Base-by-base conservation (phyloP, 2,329 filamentous ascomycete species). In the Cephalotrichum gorgonifer region DNA sequence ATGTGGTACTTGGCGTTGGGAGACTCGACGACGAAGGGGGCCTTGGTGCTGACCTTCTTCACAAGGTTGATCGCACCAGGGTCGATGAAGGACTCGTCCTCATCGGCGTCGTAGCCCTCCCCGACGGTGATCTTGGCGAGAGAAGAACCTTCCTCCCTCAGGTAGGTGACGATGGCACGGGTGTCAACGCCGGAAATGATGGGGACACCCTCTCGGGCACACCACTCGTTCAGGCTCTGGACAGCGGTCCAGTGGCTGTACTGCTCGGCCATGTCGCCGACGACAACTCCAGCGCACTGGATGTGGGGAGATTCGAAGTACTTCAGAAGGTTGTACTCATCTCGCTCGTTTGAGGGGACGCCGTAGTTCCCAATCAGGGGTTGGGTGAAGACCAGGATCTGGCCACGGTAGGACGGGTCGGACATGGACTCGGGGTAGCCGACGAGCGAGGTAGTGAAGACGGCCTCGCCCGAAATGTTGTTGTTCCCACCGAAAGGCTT, bases 191-290 rank as follows among this genome's bases (percentile, higher is more conserved):
- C 93, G 41, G 90, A 91, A 65, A 97, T 96, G 63, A 89, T 90
- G 48, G 93, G 91, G 31, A 98, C 86, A 58, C 93, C 93, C 72
- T 97, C 93, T 52, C 91, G 85, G 57, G 90, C 87, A 69, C 93
- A 98, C 93, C 93, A 98, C 59, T 94, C 78, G 56, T 86, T 78
- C 61, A 98, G 72, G 61, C 87, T 90, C 77, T 98, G 88, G 11
- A 98, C 91, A 31, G 93, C 93, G 53, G 93, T 97, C 93, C 93
- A 98, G 66, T 98, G 93, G 69, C 89, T 95, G 78, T 97, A 96
- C 65, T 90, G 80, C 65, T 88, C 76, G 42, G 93, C 91, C 54
- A 91, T 89, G 64, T 98, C 93, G 59, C 91, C 88, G 48, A 98
- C 93, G 43, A 98, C 91, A 47, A 98, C 86, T 68, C 90, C 93